Evolutionary conservation across 768 basidiomycete genomes (phyloP).

Genomic region (Suillus spraguei): DNA sequence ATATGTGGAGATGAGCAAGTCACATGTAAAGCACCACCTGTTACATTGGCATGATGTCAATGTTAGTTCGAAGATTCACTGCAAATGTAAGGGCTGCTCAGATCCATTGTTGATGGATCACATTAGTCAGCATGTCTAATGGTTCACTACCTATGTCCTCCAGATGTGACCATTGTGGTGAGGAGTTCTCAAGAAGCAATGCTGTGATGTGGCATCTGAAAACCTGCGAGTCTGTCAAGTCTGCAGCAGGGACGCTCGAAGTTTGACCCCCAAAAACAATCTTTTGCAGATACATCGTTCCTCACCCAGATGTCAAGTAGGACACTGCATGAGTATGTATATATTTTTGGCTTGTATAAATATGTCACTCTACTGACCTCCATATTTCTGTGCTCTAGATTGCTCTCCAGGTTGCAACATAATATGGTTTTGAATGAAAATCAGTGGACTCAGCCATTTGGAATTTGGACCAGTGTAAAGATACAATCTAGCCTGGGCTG

Average conservation of each 20-base stretch:
- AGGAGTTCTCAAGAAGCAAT: not conserved
- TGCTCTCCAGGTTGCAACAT: too few species aligned
- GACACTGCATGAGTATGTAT: too few species aligned
- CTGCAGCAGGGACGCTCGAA: not conserved
- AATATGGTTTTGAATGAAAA: too few species aligned
- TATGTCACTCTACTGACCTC: too few species aligned
- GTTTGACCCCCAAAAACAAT: not conserved
- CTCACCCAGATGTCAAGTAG: not conserved
- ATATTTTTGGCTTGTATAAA: too few species aligned
- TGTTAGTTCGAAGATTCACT: accelerated
- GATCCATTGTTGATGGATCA: too few species aligned
- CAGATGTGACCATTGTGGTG: not conserved
- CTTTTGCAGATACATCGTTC: not conserved
- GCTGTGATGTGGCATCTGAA: not conserved
- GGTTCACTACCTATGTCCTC: not conserved
- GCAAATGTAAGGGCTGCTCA: not conserved
- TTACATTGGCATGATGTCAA: not conserved
- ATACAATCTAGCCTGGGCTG: too few species aligned
- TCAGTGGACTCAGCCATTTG: too few species aligned
- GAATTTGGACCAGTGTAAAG: too few species aligned
- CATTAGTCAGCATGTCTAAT: too few species aligned
- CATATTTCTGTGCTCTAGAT: not conserved
- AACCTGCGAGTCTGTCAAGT: not conserved
- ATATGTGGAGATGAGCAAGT: not conserved
- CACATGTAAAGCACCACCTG: not conserved